phyloP scores from a whole-genome alignment of 2,329 filamentous ascomycete species.

The Fusarium liriodendri region DNA sequence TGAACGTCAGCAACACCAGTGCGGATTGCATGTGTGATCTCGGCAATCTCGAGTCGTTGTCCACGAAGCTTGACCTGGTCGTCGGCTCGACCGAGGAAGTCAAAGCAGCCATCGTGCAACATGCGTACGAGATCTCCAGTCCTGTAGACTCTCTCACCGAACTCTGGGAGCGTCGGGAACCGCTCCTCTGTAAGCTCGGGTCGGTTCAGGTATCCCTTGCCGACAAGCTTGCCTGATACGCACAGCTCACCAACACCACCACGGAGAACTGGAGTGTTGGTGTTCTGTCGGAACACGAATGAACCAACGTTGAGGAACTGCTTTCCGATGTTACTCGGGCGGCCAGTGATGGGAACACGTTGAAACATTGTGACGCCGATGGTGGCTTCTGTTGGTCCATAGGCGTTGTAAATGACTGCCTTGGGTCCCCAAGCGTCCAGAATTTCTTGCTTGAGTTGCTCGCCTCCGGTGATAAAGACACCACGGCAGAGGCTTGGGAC shows the following conservation, averaged over 20 bases:
- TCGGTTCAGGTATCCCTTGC: constrained; percentile 88
- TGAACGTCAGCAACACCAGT: constrained; percentile 66
- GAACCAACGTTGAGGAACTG: constrained; percentile 91
- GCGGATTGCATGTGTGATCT: constrained; percentile 88
- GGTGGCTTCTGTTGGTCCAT: constrained; percentile 92
- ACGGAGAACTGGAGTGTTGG: constrained; percentile 76
- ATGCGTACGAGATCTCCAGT: constrained; percentile 91
- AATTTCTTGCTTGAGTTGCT: constrained; percentile 89
- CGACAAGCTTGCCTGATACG: constrained; percentile 86
- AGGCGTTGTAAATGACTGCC: constrained; percentile 89
- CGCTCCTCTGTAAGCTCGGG: constrained; percentile 79
- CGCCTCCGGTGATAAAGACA: constrained; percentile 93
- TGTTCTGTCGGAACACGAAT: constrained; percentile 78
- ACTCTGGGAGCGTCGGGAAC: constrained; percentile 74
- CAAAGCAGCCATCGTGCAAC: constrained; percentile 82
- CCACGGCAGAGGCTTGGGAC: constrained; percentile 83
- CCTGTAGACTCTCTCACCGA: constrained; percentile 77
- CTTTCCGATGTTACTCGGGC: constrained; percentile 87
- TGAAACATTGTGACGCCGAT: constrained; percentile 93
- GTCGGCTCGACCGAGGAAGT: constrained; percentile 88
- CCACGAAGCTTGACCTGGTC: constrained; percentile 93
- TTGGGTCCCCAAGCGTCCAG: constrained; percentile 85
- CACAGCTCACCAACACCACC: constrained; percentile 90
- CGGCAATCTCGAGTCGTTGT: constrained; percentile 87
- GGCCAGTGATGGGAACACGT: constrained; percentile 80